Conservation (phyloP, 331 rosid genomes). For the Pyracantha coccinea region DNA sequence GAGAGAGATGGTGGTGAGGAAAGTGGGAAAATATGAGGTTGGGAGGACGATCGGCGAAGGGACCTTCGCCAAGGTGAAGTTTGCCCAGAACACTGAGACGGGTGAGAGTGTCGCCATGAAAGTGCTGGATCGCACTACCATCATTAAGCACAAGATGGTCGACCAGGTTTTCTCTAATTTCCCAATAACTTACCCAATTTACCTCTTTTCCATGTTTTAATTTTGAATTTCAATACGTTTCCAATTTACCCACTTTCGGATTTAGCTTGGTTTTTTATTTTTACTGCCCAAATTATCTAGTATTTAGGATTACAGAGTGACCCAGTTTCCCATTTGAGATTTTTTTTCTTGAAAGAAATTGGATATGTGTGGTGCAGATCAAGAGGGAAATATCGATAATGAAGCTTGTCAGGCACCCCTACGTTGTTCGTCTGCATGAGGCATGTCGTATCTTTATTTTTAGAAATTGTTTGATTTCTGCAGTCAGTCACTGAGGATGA, state of each 20-base stretch:
- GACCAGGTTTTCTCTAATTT: conserved; percentile 53
- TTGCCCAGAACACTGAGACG: conserved; percentile 85
- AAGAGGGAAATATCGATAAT: conserved; percentile 88
- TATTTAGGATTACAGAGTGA: neutral
- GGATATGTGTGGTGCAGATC: conserved; percentile 41
- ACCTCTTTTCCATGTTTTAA: too few species aligned
- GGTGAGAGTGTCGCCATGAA: conserved; percentile 97
- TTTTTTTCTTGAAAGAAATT: neutral
- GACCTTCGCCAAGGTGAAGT: conserved; percentile 88
- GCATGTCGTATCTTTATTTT: conserved; percentile 22
- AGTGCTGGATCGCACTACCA: conserved; percentile 73
- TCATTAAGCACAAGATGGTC: conserved; percentile 88
- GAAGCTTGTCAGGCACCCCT: conserved; percentile 92
- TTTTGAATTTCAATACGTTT: too few species aligned
- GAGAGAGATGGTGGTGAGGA: conserved; percentile 57
- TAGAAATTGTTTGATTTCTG: neutral
- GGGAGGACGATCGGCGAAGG: conserved; percentile 94
- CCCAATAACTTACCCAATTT: neutral
- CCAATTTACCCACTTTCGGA: neutral
- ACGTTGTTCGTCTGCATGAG: conserved; percentile 82
- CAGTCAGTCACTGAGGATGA: neutral
- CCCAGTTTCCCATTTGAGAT: neutral
- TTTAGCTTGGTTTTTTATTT: neutral
- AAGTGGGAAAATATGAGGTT: conserved; percentile 83
- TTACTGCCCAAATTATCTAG: neutral